Base-by-base conservation (phyloP, 2,329 filamentous ascomycete genomes). In the Cylindrodendrum hubeiense region DNA sequence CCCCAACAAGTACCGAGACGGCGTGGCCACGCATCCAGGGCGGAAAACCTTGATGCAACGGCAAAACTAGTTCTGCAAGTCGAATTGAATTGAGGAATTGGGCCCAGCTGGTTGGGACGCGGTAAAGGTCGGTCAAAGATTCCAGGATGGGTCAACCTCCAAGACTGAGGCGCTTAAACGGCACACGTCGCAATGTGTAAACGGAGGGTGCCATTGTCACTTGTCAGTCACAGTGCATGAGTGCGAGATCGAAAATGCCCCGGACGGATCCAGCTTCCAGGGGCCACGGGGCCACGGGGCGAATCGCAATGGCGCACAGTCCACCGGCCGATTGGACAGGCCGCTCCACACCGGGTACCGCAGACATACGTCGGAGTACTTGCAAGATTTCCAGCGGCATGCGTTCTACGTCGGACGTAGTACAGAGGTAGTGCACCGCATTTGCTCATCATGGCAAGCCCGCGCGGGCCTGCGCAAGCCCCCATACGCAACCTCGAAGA, bases 241-340 rank as follows among this genome's bases (percentile, higher is more conserved):
- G 60, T 54, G 54, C 60, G 46, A 63, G 60, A 63, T 63, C 60
- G 60, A 54, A 63, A 63, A 63, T 63, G 60, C 60, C 60, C 60
- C 60, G 54, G 60, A 63, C 54, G 50, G 54, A 52, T 34, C 44
- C 54, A 50, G 51, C 34, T 22, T 49, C 53, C 59, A 50, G 41
- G 46, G 28, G 44, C 52, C 60, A 51, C 8, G 41, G 46, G 28
- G 44, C 52, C 60, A 51, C 8, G 41, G 53, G 53, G 54, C 54
- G 53, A 57, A 63, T 63, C 54, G 49, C 49, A 63, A 54, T 53
- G 60, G 60, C 60, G 60, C 57, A 55, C 57, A 59, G 54, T 49
- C 39, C 21, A 52, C 37, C 44, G 46, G 60, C 53, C 41, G 47
- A 57, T 57, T 63, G 47, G 60, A 57, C 39, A 41, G 39, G 37